These are phyloP conservation scores for Candida peoriensis DNA, from an alignment of 805 yeast species.

Conservation along the genomic window DNA sequence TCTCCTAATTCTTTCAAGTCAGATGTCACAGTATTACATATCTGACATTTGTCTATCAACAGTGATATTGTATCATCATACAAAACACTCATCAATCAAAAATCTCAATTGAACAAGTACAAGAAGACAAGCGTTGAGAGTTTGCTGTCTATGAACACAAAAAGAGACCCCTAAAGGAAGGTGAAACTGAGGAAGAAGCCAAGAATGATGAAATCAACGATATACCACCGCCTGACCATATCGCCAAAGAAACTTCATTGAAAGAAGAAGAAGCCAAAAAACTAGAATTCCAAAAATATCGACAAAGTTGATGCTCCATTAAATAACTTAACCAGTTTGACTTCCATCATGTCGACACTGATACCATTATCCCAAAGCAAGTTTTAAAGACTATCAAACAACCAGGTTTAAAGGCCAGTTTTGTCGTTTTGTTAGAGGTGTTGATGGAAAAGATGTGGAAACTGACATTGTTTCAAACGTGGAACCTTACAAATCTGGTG, in stretches of 20 bases:
- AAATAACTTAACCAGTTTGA: conserved; percentile 64
- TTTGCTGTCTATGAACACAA: conserved; percentile 70
- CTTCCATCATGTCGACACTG: conserved; percentile 95
- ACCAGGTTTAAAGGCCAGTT: conserved; percentile 84
- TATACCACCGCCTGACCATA: conserved; percentile 50
- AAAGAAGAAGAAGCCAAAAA: no score
- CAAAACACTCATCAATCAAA: conserved; percentile 57
- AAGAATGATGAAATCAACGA: conserved; percentile 55
- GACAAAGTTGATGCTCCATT: no score
- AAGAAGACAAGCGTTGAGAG: conserved; percentile 56
- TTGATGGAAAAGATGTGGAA: conserved; percentile 63
- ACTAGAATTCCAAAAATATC: no score
- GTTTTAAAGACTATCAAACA: conserved; percentile 96
- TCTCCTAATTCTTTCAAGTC: no score
- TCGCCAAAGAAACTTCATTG: conserved; percentile 31
- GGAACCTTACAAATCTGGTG: conserved; percentile 74
- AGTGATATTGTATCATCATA: no score
- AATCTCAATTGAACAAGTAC: conserved; percentile 39
- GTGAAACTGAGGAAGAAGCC: conserved; percentile 44
- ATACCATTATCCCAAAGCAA: conserved; percentile 98
- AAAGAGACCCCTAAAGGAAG: conserved; percentile 53
- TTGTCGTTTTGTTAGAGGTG: conserved; percentile 76
- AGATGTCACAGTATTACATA: no score
- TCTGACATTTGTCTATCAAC: no score
- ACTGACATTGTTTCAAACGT: conserved; percentile 92